Percentiles rank a stretch among this genome's conserved stretches.
phyloP scores from a whole-genome alignment of 495 filamentous ascomycete genomes.

The Penicillium diatomitis region DNA sequence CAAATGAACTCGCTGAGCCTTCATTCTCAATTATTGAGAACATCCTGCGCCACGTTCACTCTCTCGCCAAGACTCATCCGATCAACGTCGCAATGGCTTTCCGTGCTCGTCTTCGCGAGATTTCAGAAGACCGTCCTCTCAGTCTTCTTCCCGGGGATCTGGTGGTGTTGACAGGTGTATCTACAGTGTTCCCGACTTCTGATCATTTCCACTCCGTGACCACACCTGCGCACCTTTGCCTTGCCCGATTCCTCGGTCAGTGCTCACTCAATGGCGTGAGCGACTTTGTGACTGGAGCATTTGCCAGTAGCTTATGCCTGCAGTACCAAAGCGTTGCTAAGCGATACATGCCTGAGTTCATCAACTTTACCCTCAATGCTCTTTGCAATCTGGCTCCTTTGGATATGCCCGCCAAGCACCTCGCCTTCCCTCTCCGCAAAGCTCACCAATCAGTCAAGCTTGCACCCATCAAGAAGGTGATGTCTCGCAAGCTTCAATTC shows the following conservation, averaged over 20 bases:
- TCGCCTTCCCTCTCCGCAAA: conserved; percentile 55
- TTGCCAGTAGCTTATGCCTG: conserved; percentile 62
- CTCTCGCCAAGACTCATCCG: conserved; percentile 73
- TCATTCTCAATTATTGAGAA: conserved; percentile 56
- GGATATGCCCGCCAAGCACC: conserved; percentile 32
- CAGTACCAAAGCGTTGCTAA: conserved; percentile 75
- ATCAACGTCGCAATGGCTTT: conserved; percentile 69
- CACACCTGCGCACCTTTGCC: conserved; percentile 74
- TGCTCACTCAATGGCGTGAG: conserved; percentile 51
- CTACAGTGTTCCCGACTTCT: conserved; percentile 81
- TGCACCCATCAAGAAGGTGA: conserved; percentile 15
- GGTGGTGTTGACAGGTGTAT: conserved; percentile 69
- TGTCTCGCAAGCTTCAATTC: conserved; percentile 31
- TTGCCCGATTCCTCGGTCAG: conserved; percentile 75
- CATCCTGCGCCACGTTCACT: conserved; percentile 72
- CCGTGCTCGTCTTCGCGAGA: conserved; percentile 56
- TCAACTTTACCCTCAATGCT: conserved; percentile 71
- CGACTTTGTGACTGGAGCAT: conserved; percentile 67
- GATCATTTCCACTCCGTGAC: conserved; percentile 93
- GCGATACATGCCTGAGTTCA: conserved; percentile 78
- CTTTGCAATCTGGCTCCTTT: conserved; percentile 57
- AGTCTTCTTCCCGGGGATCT: conserved; percentile 65
- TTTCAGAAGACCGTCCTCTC: conserved; percentile 51
- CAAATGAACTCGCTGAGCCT: conserved; percentile 38
- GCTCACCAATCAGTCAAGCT: conserved; percentile 45